Conservation (phyloP, 2,329 filamentous ascomycete genomes). For the Fusarium sp. region DNA sequence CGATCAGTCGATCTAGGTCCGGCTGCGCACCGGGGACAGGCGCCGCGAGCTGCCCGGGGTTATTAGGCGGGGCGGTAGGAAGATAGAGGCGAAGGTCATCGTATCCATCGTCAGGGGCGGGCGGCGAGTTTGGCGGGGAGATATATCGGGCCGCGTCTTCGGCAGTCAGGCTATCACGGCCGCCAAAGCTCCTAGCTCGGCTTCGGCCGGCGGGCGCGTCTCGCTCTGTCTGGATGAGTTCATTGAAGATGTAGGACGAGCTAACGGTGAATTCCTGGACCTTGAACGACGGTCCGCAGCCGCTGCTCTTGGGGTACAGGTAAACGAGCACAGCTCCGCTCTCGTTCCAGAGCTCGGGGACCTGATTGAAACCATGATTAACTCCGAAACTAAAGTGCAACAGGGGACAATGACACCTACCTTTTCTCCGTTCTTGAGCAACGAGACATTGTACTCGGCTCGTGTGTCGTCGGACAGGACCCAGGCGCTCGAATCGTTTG, state of each 20-base stretch:
- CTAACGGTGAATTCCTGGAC: slow-evolving; percentile 65
- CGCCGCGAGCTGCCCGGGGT: slow-evolving; percentile 47
- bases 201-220: slow-evolving; percentile 46
- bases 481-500: slow-evolving; percentile 58
- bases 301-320: slow-evolving; percentile 62
- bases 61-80: slow-evolving; percentile 55
- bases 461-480: slow-evolving; percentile 62
- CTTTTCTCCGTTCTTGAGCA: slow-evolving; percentile 65
- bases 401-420: slow-evolving; percentile 48
- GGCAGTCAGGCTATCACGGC: slow-evolving; percentile 58
- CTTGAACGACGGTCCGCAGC: slow-evolving; percentile 68
- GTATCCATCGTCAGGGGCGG: slow-evolving; percentile 47
- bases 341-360: slow-evolving; percentile 75
- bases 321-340: slow-evolving; percentile 67
- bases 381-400: slow-evolving; percentile 16
- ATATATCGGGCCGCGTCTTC: slow-evolving; percentile 59
- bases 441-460: slow-evolving; percentile 66
- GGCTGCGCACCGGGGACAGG: slow-evolving; percentile 47
- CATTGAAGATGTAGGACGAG: slow-evolving; percentile 64
- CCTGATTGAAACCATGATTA: slow-evolving; percentile 51
- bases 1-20: slow-evolving; percentile 66
- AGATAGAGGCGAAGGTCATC: slow-evolving; percentile 64
- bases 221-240: slow-evolving; percentile 61
- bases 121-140: slow-evolving; percentile 52
- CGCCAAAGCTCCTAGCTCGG: slow-evolving; percentile 58